phyloP scores from a whole-genome alignment of 139 green algal species.

The Chlamydomonas sp. region DNA sequence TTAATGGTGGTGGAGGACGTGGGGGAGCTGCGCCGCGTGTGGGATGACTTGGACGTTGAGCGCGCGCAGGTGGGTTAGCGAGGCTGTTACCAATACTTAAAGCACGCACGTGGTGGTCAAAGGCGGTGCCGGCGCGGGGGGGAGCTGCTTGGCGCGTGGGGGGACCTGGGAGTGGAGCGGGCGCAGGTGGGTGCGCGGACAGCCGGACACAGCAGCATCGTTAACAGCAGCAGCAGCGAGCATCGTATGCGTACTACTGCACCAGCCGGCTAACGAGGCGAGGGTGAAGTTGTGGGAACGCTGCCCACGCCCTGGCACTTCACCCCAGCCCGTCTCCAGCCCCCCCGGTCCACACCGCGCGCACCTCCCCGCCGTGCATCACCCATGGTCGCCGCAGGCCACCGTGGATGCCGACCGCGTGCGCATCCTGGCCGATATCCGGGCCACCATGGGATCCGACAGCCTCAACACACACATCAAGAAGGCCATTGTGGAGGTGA shows the following conservation, averaged over 20 bases:
- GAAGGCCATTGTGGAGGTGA: constrained; percentile 27
- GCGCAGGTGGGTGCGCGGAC: constrained; percentile 8
- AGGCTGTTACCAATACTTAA: not conserved
- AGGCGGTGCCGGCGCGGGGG: not conserved
- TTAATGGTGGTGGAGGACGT: not conserved
- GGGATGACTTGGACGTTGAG: not conserved
- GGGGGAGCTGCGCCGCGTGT: not conserved
- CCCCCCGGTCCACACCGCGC: not conserved
- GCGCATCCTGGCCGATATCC: constrained; percentile 39
- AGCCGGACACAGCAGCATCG: not conserved
- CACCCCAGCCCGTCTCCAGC: not conserved
- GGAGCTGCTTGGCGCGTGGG: constrained; percentile 1
- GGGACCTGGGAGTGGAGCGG: constrained; percentile 17
- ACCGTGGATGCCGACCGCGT: constrained; percentile 6
- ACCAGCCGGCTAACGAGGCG: not conserved
- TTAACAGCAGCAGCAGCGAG: not conserved
- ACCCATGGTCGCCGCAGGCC: not conserved
- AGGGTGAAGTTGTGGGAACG: not conserved
- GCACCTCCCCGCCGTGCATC: not conserved
- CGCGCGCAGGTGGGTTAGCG: not conserved
- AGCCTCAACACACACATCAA: constrained; percentile 19
- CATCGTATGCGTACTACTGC: not conserved
- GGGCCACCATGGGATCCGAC: not conserved
- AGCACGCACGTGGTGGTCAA: not conserved
- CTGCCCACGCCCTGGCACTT: not conserved